Conservation (phyloP, 2,329 filamentous ascomycete genomes). For the Fusarium palustre region DNA sequence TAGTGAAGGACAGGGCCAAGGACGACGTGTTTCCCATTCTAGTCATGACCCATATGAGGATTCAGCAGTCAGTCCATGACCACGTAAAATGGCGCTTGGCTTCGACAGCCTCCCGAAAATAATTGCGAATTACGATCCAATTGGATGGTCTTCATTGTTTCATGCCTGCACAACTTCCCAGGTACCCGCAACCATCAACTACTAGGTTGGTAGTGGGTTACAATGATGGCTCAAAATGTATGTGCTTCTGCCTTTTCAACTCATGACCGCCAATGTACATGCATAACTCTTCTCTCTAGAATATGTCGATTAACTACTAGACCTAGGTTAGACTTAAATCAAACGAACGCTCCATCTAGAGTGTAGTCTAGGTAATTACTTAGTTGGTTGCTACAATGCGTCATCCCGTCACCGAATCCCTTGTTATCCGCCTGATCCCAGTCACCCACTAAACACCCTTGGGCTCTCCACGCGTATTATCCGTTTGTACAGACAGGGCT, state of each 20-base stretch:
- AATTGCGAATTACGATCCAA: constrained; percentile 8
- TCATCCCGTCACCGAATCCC: constrained; percentile 40
- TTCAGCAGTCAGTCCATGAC: not conserved
- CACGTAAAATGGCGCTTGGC: constrained; percentile 31
- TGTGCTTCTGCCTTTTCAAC: not conserved
- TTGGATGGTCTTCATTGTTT: constrained; percentile 14
- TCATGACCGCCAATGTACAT: not conserved
- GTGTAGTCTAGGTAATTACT: no score
- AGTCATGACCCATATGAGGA: constrained; percentile 1
- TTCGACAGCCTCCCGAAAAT: constrained; percentile 34
- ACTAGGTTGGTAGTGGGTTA: not conserved
- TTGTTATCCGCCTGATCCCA: constrained; percentile 27
- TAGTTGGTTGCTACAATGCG: not conserved
- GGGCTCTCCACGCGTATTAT: constrained; percentile 33
- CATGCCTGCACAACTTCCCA: not conserved
- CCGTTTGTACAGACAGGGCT: constrained; percentile 18
- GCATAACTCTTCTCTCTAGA: not conserved
- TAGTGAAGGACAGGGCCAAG: not conserved
- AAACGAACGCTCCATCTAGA: not conserved
- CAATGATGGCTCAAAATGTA: not conserved
- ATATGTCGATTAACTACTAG: not conserved
- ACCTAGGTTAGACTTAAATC: not conserved
- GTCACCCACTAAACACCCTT: constrained; percentile 35
- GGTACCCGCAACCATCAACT: not conserved
- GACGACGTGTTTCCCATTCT: constrained; percentile 14